Evolutionary conservation across 176 grass and related monocot genomes (phyloP), one percentile per base, ranked within the genome.

Genomic region (Aegilops umbellulata): DNA sequence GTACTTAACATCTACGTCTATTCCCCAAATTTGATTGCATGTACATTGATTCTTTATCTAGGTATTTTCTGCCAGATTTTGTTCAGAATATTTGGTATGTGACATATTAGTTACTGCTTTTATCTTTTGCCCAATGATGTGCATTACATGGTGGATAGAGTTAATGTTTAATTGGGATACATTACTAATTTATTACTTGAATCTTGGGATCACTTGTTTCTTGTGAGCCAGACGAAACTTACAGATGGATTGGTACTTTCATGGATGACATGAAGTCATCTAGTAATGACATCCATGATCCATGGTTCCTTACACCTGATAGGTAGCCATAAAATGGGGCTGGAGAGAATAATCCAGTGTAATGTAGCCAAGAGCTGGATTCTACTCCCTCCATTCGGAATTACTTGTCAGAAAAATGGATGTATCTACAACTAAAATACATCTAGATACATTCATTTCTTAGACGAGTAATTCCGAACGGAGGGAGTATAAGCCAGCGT

Each of bases 271-370:
- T 68, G 19, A 81, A 81, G 26, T 68, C 26, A 51, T 66, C 27
- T 68, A 23, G 79, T 81, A 67, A 51, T 81, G 41, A 11, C 41
- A 51, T 8, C 44, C 41, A 81, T 68, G 63, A 81, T 68, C 42
- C 63, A 68, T 58, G 53, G 53, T 58, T 22, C 53, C 53, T 22
- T 81, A 51, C 46, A 81, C 46, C 79, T 34, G 63, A 22, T 81
- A 24, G 79, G 25, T 16, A 67, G 19, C 27, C n/a, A 25, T 24
- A 81, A 53, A 81, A 34, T 46, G 41, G 79, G 29, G 1, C 6
- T 38, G 20, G 42, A 51, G 64, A 69, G 53, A 35, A 69, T 24
- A 13, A 69, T 53, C 23, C 9, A 13, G 23, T 65, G 78, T 65
- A 57, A 44, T 46, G 23, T 64, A 80, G 78, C 42, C 13, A 65